Base-by-base conservation (phyloP, 2,329 filamentous ascomycete genomes). In the Neoarthrinium moseri region DNA sequence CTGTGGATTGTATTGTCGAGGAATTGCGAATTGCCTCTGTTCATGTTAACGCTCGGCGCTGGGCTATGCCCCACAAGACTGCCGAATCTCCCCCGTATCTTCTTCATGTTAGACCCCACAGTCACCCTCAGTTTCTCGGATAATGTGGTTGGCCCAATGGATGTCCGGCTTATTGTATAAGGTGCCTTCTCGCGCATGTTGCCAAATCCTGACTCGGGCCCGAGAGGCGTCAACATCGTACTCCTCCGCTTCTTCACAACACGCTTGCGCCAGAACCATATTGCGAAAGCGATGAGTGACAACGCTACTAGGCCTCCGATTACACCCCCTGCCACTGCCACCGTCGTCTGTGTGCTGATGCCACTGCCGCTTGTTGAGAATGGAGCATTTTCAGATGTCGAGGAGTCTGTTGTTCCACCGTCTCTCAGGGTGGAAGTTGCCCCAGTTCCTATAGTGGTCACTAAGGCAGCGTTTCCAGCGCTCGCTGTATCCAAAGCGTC, bases 11-110 rank as follows among this genome's bases (percentile, higher is more conserved):
- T 47, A 2, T 59, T 45, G 20, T 69, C 64, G 48, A 70, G 64
- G 50, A 76, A 78, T 52, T 80, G 78, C 7, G 78, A 78, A 52
- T 74, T 77, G 6, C 75, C 74, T 38, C 74, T 66, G 58, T 80
- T 71, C 51, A 79, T 66, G 46, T 79, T 72, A 23, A 79, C 70
- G 37, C 65, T 68, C 3, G 70, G 63, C 7, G 61, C 57, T 13
- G 58, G 64, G 37, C 62, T 64, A 22, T 59, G 63, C 45, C 65
- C 47, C 37, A 66, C 50, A 34, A 67, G 43, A 20, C 56, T 52
- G 37, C 58, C 57, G 24, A 73, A 51, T 4, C 63, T 61, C 15
- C 62, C 66, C 8, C 64, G 63, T 22, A 75, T 49, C 22, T 56
- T 57, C 45, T 57, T 59, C 8, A 65, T 63, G 29, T 63, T 66